Conservation (phyloP, 2,329 filamentous ascomycete genomes). For the Clonostachys chloroleuca region DNA sequence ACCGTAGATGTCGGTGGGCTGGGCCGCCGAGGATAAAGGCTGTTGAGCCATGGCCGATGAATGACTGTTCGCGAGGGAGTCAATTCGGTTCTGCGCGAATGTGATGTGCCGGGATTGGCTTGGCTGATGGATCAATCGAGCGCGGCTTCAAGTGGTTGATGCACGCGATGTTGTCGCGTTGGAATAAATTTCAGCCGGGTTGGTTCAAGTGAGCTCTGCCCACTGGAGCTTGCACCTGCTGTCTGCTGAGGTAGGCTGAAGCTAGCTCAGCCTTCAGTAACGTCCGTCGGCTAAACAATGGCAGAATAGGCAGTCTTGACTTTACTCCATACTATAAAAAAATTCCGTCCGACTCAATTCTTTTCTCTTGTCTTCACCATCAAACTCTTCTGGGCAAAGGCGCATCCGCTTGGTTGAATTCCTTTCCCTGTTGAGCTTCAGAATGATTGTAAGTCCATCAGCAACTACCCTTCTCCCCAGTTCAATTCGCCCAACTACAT, state of each 20-base stretch:
- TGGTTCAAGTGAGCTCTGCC: neutral
- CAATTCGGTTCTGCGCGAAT: no score
- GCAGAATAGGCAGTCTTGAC: no score
- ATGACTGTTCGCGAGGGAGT: neutral
- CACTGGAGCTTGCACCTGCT: neutral
- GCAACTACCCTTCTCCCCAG: neutral
- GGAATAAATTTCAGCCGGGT: conserved; percentile 1
- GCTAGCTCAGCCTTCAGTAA: no score
- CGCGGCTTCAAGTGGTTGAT: conserved; percentile 9
- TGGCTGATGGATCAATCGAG: neutral
- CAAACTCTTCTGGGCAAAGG: neutral
- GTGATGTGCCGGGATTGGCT: no score
- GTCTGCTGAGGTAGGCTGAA: no score
- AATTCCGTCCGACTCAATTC: neutral
- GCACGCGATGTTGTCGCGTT: neutral
- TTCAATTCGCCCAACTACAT: conserved; percentile 13
- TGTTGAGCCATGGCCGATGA: conserved; percentile 46
- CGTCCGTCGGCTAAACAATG: no score
- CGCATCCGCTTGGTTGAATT: neutral
- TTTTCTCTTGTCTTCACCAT: neutral
- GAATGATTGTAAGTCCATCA: conserved; percentile 30
- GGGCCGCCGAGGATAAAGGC: conserved; percentile 48
- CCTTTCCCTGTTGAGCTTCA: conserved; percentile 5
- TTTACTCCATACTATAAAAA: neutral
- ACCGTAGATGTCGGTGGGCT: conserved; percentile 60